These are phyloP conservation scores for Bretziella fagacearum DNA, from an alignment of 2,329 filamentous ascomycete species.

Conservation along the genomic window DNA sequence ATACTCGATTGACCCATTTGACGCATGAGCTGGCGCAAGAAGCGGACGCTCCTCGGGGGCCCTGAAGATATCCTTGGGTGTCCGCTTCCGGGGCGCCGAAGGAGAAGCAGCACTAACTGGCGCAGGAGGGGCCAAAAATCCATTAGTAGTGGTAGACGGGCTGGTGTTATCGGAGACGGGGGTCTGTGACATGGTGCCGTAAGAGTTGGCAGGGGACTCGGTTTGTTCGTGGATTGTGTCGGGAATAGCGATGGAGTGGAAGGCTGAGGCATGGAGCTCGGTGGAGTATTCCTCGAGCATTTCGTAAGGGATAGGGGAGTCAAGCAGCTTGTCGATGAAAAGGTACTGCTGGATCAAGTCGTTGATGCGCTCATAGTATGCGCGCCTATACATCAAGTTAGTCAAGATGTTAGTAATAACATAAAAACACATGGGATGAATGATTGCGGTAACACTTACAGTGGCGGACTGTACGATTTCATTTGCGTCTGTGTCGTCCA, in stretches of 20 bases:
- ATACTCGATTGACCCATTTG: conserved; percentile 20
- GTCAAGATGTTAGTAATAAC: not conserved
- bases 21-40: too few species aligned
- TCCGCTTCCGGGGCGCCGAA: conserved; percentile 48
- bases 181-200: conserved; percentile 18
- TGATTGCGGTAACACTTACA: conserved; percentile 33
- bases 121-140: conserved; percentile 20
- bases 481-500: conserved; percentile 62
- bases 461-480: conserved; percentile 49
- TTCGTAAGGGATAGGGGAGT: conserved; percentile 82
- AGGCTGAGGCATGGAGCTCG: conserved; percentile 38
- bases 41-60: conserved; percentile 41
- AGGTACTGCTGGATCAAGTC: conserved; percentile 78
- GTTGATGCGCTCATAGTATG: conserved; percentile 84
- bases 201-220: conserved; percentile 18
- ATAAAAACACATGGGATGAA: not conserved
- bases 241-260: conserved; percentile 43
- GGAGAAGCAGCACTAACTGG: conserved; percentile 17
- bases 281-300: conserved; percentile 74
- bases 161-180: not conserved
- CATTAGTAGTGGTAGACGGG: conserved; percentile 21
- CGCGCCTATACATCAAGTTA: conserved; percentile 35
- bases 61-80: conserved; percentile 73
- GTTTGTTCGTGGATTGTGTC: conserved; percentile 50
- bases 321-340: conserved; percentile 79